Base-by-base conservation (phyloP, 1,284 basidiomycete genomes). In the Moesziomyces sp. region DNA sequence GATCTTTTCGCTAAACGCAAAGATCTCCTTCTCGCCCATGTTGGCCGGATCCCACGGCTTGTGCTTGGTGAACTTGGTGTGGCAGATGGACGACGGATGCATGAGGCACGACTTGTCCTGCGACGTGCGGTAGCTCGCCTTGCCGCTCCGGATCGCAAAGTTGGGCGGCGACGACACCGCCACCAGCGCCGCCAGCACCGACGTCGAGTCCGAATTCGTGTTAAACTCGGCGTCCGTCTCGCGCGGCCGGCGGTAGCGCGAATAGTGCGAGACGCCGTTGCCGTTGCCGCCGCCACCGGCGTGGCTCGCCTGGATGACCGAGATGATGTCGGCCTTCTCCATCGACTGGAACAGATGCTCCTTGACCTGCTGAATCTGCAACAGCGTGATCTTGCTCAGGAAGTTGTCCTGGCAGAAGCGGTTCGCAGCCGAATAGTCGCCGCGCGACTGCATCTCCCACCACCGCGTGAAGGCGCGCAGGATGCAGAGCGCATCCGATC, bases 131-230 rank as follows among this genome's bases (percentile, higher is more conserved):
- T 91, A 91, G 1, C 87, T 87, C 82, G 88, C 91, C 52, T 91
- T 90, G 7, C 89, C 88, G n/a, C 89, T 89, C 40, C 91, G 87
- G 56, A 97, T 89, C 3, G 93, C 94, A 85, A 94, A 97, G 84
- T 97, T 96, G n/a, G 95, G 95, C 74, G 94, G 93, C 0, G 89
- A 89, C 0, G 93, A 93, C 55, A 93, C 89, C 3, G 94, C 90
- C 75, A 97, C 91, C 55, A 98, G 87, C 2, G 92, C 93, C 13
- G 92, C 90, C 19, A 97, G 86, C n/a, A 97, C 85, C 16, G 95
- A 91, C 7, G 90, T 84, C 44, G 90, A 92, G 55, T 91, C 87
- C 35, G 89, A 89, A 81, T 97, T 93, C 46, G 57, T 49, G 58
- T 83, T 83, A 54, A 83, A 74, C 49, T 81, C 70, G 85, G 86